These are phyloP conservation scores for Apiospora malaysiana DNA, from an alignment of 2,329 filamentous ascomycete species.

Conservation along the genomic window DNA sequence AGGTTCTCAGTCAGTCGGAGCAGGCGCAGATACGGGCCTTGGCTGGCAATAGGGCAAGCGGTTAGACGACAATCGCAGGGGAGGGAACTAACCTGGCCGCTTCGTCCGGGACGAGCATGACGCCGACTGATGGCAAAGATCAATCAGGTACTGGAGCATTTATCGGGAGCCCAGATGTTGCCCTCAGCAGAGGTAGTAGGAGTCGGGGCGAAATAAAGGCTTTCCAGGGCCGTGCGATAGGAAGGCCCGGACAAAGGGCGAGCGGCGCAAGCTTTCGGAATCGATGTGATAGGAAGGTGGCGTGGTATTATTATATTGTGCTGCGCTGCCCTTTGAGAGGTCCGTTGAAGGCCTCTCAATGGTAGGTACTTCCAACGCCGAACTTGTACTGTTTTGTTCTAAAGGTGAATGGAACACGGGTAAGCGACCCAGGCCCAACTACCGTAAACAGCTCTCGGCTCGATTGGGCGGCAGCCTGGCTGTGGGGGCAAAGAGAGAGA, in stretches of 20 bases:
- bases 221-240: slow-evolving; percentile 12
- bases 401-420: slow-evolving; percentile 1
- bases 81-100: slow-evolving; percentile 49
- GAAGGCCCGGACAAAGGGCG: slow-evolving; percentile 12
- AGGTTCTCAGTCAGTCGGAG: slow-evolving; percentile 28
- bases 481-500: neutral
- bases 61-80: neutral
- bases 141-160: slow-evolving; percentile 5
- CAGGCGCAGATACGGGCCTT: neutral
- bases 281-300: slow-evolving; percentile 11
- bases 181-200: neutral
- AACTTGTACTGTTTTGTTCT: neutral
- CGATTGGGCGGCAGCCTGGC: slow-evolving; percentile 3
- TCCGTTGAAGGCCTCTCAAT: neutral
- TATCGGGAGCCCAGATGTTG: slow-evolving; percentile 8
- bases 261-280: slow-evolving; percentile 17
- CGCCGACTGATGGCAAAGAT: slow-evolving; percentile 20
- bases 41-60: neutral
- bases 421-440: slow-evolving; percentile 15
- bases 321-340: slow-evolving; percentile 9
- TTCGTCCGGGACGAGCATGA: slow-evolving; percentile 21
- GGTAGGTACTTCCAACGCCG: neutral
- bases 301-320: slow-evolving; percentile 1
- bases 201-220: slow-evolving; percentile 16
- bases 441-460: neutral